A percentile compares a stretch with the other conserved stretches of the same genome.
These are phyloP conservation scores for Ramularia endophylla DNA, from an alignment of 2,329 filamentous ascomycete genomes.

Conservation along the genomic window DNA sequence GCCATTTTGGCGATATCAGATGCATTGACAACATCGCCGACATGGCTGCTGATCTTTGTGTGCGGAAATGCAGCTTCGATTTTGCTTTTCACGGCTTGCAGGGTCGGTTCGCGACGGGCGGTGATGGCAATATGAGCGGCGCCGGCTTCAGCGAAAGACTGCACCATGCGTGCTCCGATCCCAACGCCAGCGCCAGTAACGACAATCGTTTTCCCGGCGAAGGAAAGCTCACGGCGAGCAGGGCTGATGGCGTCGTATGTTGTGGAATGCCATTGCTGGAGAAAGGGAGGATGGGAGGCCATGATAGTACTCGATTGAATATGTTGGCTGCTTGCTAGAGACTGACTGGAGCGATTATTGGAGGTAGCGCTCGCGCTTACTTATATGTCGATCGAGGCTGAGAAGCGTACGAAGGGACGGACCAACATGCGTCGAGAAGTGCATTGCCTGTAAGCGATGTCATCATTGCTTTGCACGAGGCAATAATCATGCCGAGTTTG, in stretches of 20 bases:
- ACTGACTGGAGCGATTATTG: too few relatives aligned
- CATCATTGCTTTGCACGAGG: too few relatives aligned
- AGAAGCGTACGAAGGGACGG: too few relatives aligned
- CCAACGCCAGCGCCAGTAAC: slow-evolving; percentile 42
- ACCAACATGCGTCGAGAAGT: too few relatives aligned
- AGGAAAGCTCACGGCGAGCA: slow-evolving; percentile 34
- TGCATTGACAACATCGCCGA: slow-evolving; percentile 20
- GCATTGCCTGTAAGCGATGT: too few relatives aligned
- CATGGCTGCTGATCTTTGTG: slow-evolving; percentile 25
- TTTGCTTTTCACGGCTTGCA: slow-evolving; percentile 32
- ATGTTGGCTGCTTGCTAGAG: too few relatives aligned
- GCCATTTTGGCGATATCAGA: slow-evolving; percentile 11
- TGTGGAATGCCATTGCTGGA: too few relatives aligned
- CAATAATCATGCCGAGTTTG: too few relatives aligned
- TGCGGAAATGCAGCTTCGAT: slow-evolving; percentile 32
- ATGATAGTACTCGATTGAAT: too few relatives aligned
- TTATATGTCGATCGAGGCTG: too few relatives aligned
- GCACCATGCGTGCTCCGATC: slow-evolving; percentile 40
- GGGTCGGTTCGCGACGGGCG: slow-evolving; percentile 34
- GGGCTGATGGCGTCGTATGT: slow-evolving; percentile 34
- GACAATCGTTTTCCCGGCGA: slow-evolving; percentile 35
- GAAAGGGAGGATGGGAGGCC: too few relatives aligned
- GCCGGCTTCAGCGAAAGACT: slow-evolving; percentile 40
- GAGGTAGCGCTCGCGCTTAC: too few relatives aligned
- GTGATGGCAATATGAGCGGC: slow-evolving; percentile 40